Evolutionary conservation across 2,329 filamentous ascomycete genomes (phyloP).

Genomic region (Monosporascus sp.): DNA sequence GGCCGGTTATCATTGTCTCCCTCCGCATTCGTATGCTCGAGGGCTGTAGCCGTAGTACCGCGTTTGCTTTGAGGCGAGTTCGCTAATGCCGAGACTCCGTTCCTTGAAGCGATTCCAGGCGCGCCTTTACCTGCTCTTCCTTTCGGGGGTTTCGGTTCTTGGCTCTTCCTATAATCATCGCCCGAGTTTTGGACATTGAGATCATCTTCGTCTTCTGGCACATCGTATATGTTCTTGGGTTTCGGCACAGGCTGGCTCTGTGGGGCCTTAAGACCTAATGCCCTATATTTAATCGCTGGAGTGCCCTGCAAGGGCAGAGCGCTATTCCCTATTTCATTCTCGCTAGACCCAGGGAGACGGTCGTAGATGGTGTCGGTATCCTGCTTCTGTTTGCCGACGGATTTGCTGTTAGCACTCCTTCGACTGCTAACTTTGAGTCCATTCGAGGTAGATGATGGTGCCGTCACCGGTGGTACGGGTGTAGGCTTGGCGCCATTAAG

Average conservation of each 20-base stretch:
- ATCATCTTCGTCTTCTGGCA: conserved; percentile 25
- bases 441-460: neutral
- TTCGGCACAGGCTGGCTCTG: neutral
- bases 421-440: neutral
- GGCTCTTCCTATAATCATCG: conserved; percentile 4
- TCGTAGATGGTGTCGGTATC: neutral
- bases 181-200: conserved; percentile 1
- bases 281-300: neutral
- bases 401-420: neutral
- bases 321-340: neutral
- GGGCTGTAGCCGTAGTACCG: neutral
- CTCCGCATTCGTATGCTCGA: neutral
- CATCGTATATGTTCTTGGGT: conserved; percentile 20
- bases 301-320: neutral
- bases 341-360: neutral
- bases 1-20: conserved; percentile 3
- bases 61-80: neutral
- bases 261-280: neutral
- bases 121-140: conserved; percentile 5
- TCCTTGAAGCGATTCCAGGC: conserved; percentile 6
- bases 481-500: neutral
- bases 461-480: neutral
- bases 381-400: neutral
- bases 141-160: conserved; percentile 9
- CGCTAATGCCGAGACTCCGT: conserved; percentile 1